Conservation (phyloP, 1,284 basidiomycete genomes). For the Ustilago xerochloae region DNA sequence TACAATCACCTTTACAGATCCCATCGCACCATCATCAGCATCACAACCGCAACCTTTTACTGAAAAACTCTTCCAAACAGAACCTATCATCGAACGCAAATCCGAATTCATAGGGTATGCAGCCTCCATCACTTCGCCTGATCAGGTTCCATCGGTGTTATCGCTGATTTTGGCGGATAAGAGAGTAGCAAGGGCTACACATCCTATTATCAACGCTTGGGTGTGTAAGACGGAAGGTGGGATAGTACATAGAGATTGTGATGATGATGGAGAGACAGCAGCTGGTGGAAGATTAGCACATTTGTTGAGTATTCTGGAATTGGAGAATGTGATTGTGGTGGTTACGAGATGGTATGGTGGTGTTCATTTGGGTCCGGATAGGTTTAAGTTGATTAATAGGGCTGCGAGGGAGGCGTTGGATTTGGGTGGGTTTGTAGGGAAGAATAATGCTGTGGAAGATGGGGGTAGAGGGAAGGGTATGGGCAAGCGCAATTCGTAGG, state of each 20-base stretch:
- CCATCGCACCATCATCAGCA: neutral
- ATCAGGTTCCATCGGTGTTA: slow-evolving; percentile 59
- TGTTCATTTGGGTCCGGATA: slow-evolving; percentile 61
- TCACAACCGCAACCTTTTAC: slow-evolving; percentile 7
- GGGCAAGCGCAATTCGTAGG: slow-evolving; percentile 22
- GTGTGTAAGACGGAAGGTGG: slow-evolving; percentile 54
- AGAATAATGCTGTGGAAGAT: slow-evolving; percentile 12
- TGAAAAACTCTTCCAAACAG: slow-evolving; percentile 45
- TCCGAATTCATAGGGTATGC: slow-evolving; percentile 67
- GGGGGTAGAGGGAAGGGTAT: slow-evolving; percentile 15
- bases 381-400: slow-evolving; percentile 66
- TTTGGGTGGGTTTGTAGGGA: slow-evolving; percentile 48
- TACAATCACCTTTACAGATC: slow-evolving; percentile 1
- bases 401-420: slow-evolving; percentile 62
- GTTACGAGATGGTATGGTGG: slow-evolving; percentile 67
- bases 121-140: slow-evolving; percentile 49
- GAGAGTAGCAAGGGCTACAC: slow-evolving; percentile 61
- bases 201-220: slow-evolving; percentile 67
- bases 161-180: slow-evolving; percentile 54
- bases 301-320: slow-evolving; percentile 59
- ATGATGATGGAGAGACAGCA: slow-evolving; percentile 68
- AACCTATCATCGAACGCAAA: slow-evolving; percentile 66
- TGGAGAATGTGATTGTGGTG: slow-evolving; percentile 64
- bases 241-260: slow-evolving; percentile 63
- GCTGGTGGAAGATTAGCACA: slow-evolving; percentile 68